phyloP scores from a whole-genome alignment of 345 rosid genomes.

The Tarenaya hassleriana region DNA sequence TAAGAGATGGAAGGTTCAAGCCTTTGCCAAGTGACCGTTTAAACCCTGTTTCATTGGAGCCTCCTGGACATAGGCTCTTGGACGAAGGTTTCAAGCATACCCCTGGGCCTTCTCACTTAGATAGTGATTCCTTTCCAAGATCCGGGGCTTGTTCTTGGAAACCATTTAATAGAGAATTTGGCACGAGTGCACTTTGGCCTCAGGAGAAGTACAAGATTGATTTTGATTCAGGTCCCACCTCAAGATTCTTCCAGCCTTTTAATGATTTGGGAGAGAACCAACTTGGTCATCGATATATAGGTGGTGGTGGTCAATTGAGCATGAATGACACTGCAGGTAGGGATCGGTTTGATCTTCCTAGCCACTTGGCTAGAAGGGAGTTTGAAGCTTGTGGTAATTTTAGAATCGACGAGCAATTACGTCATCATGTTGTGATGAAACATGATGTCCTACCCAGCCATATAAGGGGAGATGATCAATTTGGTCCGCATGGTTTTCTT shows the following conservation, averaged over 20 bases:
- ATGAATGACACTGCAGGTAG: too few species aligned
- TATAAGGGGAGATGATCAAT: slow-evolving; percentile 44
- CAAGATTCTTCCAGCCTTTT: slow-evolving; percentile 41
- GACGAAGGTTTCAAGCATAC: slow-evolving; percentile 44
- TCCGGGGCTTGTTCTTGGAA: too few species aligned
- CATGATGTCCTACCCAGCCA: slow-evolving; percentile 39
- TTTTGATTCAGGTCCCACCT: slow-evolving; percentile 28
- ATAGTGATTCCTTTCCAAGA: slow-evolving; percentile 27
- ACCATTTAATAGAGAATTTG: slow-evolving; percentile 34
- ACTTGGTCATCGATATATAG: slow-evolving; percentile 34
- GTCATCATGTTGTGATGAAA: slow-evolving; percentile 32
- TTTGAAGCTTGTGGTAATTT: slow-evolving; percentile 46
- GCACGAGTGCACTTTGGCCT: slow-evolving; percentile 32
- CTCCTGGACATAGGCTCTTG: slow-evolving; percentile 31
- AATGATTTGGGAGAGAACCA: slow-evolving; percentile 38
- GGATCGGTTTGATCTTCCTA: slow-evolving; percentile 29
- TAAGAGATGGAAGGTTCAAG: slow-evolving; percentile 31
- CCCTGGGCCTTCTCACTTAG: slow-evolving; percentile 34
- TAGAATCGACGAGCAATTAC: slow-evolving; percentile 30
- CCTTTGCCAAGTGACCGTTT: slow-evolving; percentile 32
- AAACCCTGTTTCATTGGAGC: slow-evolving; percentile 30
- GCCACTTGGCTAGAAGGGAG: slow-evolving; percentile 40
- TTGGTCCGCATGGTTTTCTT: slow-evolving; percentile 36
- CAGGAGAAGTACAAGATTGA: slow-evolving; percentile 27
- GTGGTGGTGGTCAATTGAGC: slow-evolving; percentile 32